Evolutionary conservation across 495 filamentous ascomycete genomes (phyloP), one percentile per base, ranked within the genome.

Genomic region (Rhizodiscina lignyota): DNA sequence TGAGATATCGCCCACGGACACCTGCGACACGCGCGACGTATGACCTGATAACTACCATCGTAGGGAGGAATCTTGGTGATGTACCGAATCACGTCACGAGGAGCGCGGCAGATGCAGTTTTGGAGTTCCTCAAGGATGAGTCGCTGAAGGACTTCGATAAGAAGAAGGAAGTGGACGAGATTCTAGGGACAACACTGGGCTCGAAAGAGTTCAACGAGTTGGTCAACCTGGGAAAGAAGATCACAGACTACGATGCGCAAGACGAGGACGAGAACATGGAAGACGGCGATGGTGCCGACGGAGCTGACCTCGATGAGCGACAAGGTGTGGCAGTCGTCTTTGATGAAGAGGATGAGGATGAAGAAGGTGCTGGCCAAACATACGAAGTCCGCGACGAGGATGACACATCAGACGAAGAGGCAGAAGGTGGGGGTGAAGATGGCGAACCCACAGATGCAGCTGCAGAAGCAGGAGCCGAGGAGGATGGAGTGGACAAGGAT

Each of bases 321-420:
- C 83, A 96, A 54, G 89, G 89, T 62, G 87, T 99, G 18, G 89
- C 89, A 18, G 89, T 99, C 35, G 85, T 92, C 32, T 99, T 99
- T 50, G 80, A 80, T 41, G 85, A 93, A 38, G 79, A 87, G 37
- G 83, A 87, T 24, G 87, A 96, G 32, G 85, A 94, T 35, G 81
- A 84, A 21, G 87, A 94, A 33, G 79, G 83, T 39, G 83, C 72
- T 21, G 68, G 68, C 37, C 68, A 70, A 47, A 63, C 79, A 4
- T 74, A 81, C 49, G 83, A 92, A 49, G 71, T 94, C 13, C 70
- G 79, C 37, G 85, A 91, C 38, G 83, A 82, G 37, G 70, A 69
- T 39, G 67, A 68, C 15, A 47, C 65, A 5, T 80, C 75, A 2
- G 89, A 83, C 4, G 85, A 92, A 43, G 64, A 79, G 38, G 61